Evolutionary conservation across 768 basidiomycete species (phyloP).

Genomic region (Amanita molliuscula): DNA sequence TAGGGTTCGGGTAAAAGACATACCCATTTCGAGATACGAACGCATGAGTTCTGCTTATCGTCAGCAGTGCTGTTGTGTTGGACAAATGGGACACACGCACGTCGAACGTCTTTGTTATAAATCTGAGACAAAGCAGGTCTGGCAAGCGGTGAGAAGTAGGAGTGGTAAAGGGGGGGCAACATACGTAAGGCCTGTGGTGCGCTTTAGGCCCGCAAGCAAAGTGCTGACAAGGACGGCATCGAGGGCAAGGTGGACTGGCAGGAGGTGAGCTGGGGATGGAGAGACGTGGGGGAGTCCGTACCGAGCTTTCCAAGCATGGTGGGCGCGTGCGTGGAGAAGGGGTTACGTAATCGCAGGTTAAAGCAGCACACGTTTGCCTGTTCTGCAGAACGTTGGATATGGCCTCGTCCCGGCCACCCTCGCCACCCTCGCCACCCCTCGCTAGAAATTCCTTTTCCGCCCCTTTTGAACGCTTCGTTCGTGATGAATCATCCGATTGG

Average conservation of each 20-base stretch:
- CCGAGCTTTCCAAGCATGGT: slow-evolving; percentile 56
- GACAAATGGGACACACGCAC: slow-evolving; percentile 33
- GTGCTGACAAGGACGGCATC: slow-evolving; percentile 75
- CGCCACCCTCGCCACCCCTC: slow-evolving; percentile 35
- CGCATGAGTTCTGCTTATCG: slow-evolving; percentile 47
- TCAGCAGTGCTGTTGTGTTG: not conserved
- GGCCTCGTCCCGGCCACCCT: slow-evolving; percentile 30
- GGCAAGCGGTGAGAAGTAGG: not conserved
- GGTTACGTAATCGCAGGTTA: not conserved
- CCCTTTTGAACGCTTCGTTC: slow-evolving; percentile 63
- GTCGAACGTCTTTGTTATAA: slow-evolving; percentile 82
- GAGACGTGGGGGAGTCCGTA: slow-evolving; percentile 12
- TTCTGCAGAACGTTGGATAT: slow-evolving; percentile 16
- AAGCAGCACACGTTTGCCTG: not conserved
- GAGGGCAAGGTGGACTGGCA: slow-evolving; percentile 52
- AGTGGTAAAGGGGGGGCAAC: slow-evolving; percentile 16
- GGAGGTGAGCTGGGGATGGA: slow-evolving; percentile 6
- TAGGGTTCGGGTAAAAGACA: slow-evolving; percentile 12
- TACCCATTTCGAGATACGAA: slow-evolving; percentile 75
- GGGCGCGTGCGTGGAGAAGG: slow-evolving; percentile 5
- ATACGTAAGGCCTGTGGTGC: slow-evolving; percentile 80
- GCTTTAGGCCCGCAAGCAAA: slow-evolving; percentile 75
- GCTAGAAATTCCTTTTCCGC: slow-evolving; percentile 50
- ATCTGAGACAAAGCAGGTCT: slow-evolving; percentile 71
- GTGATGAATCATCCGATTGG: slow-evolving; percentile 71